Percentiles rank a stretch among this genome's conserved stretches.
These are phyloP conservation scores for Liriodendron chinense DNA, from an alignment of 164 flowering plant genomes.

Conservation along the genomic window DNA sequence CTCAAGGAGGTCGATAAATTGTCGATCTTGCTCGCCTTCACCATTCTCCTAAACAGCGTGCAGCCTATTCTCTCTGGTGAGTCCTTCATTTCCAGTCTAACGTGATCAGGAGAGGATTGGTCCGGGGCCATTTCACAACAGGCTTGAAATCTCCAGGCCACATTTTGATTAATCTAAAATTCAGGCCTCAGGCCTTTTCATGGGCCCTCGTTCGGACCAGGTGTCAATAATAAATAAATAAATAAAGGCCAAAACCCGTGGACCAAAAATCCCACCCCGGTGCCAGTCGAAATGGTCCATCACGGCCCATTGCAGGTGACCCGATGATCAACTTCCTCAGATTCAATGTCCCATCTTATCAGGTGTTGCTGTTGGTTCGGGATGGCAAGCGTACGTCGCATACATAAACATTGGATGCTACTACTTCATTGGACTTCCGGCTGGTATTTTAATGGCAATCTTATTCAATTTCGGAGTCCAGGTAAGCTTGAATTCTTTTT, in stretches of 20 bases:
- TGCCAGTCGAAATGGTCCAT: no score
- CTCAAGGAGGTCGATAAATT: background rate
- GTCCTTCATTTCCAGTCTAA: background rate
- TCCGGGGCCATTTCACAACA: background rate
- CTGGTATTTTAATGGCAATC: background rate
- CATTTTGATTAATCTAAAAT: no score
- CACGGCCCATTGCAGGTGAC: no score
- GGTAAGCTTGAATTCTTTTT: background rate
- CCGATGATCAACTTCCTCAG: no score
- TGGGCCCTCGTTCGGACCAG: no score
- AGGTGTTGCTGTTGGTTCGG: background rate
- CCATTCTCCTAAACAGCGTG: background rate
- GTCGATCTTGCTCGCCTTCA: background rate
- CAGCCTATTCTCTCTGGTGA: background rate
- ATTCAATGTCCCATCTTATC: background rate
- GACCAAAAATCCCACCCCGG: no score
- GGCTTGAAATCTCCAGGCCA: no score
- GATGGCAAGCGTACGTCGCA: background rate
- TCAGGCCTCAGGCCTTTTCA: no score
- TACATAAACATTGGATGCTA: background rate
- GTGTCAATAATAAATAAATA: no score
- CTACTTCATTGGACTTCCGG: background rate
- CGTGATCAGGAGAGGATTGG: background rate
- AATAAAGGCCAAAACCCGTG: no score
- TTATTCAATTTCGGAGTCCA: background rate